Evolutionary conservation across 164 flowering plant species (phyloP).

Genomic region (Amborella trichopoda): DNA sequence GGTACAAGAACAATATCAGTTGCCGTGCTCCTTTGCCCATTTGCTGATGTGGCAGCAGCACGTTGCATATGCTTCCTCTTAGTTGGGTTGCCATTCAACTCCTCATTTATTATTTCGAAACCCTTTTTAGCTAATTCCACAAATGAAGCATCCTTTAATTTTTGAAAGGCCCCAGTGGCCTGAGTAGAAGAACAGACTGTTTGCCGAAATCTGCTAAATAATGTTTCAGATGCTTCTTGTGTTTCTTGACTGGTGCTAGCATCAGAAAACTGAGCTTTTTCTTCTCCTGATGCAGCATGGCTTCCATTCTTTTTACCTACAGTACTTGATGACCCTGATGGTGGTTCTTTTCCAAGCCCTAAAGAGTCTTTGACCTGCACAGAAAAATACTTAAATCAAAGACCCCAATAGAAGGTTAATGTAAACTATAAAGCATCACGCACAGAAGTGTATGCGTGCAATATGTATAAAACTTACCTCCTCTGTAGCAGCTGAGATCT

Average conservation of each 20-base stretch:
- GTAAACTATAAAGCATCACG: neutral
- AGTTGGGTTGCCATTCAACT: constrained; percentile 48
- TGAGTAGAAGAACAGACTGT: constrained; percentile 42
- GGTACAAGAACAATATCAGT: constrained; percentile 74
- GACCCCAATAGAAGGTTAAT: neutral
- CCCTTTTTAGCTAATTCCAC: constrained; percentile 78
- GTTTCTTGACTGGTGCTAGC: constrained; percentile 22
- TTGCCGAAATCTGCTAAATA: constrained; percentile 45
- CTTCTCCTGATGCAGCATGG: constrained; percentile 26
- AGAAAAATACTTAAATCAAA: neutral
- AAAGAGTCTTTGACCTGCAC: constrained; percentile 70
- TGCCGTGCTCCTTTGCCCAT: constrained; percentile 58
- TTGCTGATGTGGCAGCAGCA: constrained; percentile 31
- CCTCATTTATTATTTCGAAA: constrained; percentile 74
- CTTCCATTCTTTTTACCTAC: constrained; percentile 25
- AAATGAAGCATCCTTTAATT: constrained; percentile 63
- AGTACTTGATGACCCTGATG: constrained; percentile 20
- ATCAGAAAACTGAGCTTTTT: constrained; percentile 27
- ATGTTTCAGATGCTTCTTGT: constrained; percentile 15
- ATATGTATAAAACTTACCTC: constrained; percentile 32
- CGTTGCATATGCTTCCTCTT: constrained; percentile 50
- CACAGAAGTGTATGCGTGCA: neutral
- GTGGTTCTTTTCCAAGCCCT: constrained; percentile 46
- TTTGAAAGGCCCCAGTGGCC: constrained; percentile 48
- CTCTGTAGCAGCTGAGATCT: constrained; percentile 61